These are phyloP conservation scores for Starmerella khaoyaiensis DNA, from an alignment of 805 yeast genomes.

Conservation along the genomic window DNA sequence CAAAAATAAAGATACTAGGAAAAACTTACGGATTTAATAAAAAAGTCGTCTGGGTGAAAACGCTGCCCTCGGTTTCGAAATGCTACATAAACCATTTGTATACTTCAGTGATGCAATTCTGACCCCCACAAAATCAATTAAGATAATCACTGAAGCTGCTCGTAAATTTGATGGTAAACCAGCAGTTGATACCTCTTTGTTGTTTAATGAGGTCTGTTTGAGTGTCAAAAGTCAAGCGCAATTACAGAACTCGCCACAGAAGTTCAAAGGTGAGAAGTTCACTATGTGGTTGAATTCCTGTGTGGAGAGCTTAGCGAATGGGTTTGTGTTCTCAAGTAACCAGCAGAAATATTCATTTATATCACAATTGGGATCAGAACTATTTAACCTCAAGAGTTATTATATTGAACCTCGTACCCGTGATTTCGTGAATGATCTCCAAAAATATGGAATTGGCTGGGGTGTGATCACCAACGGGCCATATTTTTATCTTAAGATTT, in stretches of 20 bases:
- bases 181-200: not conserved
- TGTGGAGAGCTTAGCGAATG: constrained; percentile 9
- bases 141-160: constrained; percentile 3
- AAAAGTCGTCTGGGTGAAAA: too few species aligned
- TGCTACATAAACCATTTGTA: constrained; percentile 21
- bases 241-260: constrained; percentile 5
- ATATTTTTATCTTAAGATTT: constrained; percentile 17
- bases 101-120: constrained; percentile 20
- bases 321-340: not conserved
- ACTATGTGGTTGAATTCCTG: constrained; percentile 12
- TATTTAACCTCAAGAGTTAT: constrained; percentile 16
- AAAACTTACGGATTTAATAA: too few species aligned
- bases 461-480: constrained; percentile 25
- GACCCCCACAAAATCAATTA: constrained; percentile 10
- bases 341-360: constrained; percentile 6
- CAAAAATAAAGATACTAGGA: too few species aligned
- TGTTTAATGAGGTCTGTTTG: constrained; percentile 17
- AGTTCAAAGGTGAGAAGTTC: constrained; percentile 14
- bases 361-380: not conserved
- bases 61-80: too few species aligned
- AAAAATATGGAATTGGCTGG: constrained; percentile 19
- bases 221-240: constrained; percentile 17
- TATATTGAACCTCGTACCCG: constrained; percentile 13
- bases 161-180: constrained; percentile 3
- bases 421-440: constrained; percentile 11